phyloP scores from a whole-genome alignment of 148 eudicot species.

The Chenopodium quinoa region DNA sequence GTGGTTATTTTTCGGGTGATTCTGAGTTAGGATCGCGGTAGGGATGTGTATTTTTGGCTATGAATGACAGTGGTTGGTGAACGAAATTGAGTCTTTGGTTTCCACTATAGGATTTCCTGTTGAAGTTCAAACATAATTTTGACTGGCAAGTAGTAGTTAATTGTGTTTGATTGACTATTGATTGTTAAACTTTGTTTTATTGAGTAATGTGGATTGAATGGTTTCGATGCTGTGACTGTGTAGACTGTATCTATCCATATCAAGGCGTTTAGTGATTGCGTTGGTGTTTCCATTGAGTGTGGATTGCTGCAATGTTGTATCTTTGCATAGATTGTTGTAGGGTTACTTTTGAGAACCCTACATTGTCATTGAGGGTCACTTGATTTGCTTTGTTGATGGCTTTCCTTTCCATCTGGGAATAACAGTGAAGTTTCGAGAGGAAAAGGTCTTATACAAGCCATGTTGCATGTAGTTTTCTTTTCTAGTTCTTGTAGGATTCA shows the following conservation, averaged over 20 bases:
- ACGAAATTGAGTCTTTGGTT: neutral
- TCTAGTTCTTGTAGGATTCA: conserved; percentile 51
- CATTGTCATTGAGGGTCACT: neutral
- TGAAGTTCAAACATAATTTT: neutral
- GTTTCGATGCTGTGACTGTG: too few species aligned
- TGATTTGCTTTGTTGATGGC: neutral
- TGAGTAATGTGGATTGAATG: neutral
- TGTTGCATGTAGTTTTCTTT: neutral
- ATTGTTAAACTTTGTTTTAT: neutral
- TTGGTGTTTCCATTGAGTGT: neutral
- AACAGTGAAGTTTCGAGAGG: neutral
- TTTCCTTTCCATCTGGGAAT: neutral
- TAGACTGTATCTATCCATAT: neutral
- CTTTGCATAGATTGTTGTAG: neutral
- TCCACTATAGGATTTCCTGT: neutral
- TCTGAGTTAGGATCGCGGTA: neutral
- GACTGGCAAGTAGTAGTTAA: neutral
- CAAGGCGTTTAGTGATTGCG: neutral
- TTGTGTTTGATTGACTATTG: neutral
- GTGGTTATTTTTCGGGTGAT: neutral
- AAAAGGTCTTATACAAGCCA: neutral
- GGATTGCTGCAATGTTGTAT: neutral
- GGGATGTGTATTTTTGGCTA: neutral
- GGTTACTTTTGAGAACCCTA: neutral
- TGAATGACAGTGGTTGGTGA: neutral